These are phyloP conservation scores for Hypoxylon crocopeplum DNA, from an alignment of 495 filamentous ascomycete genomes.

Conservation along the genomic window DNA sequence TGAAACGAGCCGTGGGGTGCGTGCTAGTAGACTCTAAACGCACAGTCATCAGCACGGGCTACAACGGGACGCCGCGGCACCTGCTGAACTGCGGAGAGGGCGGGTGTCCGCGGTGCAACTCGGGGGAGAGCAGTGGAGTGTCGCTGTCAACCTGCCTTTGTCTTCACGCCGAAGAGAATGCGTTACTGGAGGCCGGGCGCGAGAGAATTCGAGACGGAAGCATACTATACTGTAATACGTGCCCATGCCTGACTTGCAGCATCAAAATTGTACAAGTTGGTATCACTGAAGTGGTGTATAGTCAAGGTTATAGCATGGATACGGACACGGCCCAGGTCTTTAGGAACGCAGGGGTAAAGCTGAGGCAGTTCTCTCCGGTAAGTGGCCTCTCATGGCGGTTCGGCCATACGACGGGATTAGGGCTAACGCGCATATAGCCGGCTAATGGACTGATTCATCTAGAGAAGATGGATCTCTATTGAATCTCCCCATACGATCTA, in stretches of 20 bases:
- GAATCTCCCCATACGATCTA: not conserved
- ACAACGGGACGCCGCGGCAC: constrained; percentile 92
- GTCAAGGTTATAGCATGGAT: constrained; percentile 93
- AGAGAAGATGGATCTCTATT: constrained; percentile 52
- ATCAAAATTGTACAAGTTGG: constrained; percentile 98
- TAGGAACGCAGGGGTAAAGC: constrained; percentile 71
- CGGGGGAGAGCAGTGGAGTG: constrained; percentile 68
- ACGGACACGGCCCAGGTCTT: constrained; percentile 81
- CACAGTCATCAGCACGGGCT: constrained; percentile 93
- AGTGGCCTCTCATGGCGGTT: constrained; percentile 37
- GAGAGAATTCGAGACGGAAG: constrained; percentile 80
- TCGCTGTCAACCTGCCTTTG: constrained; percentile 87
- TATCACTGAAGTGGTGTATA: constrained; percentile 93
- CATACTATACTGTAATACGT: constrained; percentile 95
- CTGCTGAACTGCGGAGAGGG: constrained; percentile 91
- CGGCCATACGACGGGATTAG: not conserved
- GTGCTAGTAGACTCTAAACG: constrained; percentile 84
- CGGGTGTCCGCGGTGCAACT: constrained; percentile 88
- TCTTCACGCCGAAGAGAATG: constrained; percentile 97
- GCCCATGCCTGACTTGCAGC: constrained; percentile 96
- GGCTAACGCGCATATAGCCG: constrained; percentile 47
- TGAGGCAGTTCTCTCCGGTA: constrained; percentile 85
- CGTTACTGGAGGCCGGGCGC: constrained; percentile 88
- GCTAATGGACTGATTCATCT: constrained; percentile 61
- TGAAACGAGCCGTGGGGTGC: constrained; percentile 95